phyloP scores from a whole-genome alignment of 2,329 filamentous ascomycete species.

The Aspergillus sp. region DNA sequence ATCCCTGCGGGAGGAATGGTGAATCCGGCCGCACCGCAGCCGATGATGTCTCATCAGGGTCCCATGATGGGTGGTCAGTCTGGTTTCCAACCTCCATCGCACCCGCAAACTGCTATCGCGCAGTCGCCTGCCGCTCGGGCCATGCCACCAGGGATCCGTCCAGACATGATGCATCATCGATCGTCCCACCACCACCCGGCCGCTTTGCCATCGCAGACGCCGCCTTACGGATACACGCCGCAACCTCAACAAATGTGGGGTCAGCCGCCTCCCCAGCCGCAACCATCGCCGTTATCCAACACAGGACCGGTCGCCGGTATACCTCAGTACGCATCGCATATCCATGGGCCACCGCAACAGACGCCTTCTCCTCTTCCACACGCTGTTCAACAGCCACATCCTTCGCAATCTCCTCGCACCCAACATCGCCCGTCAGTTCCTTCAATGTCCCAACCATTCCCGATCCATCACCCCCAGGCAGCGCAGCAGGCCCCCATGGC shows the following conservation, averaged over 20 bases:
- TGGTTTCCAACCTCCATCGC: conserved; percentile 61
- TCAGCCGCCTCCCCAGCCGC: conserved; percentile 56
- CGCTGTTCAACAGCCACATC: conserved; percentile 27
- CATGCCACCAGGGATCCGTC: conserved; percentile 53
- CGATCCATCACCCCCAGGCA: conserved; percentile 29
- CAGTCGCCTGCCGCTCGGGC: conserved; percentile 62
- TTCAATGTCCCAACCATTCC: conserved; percentile 31
- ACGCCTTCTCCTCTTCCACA: conserved; percentile 32
- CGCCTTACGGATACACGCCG: conserved; percentile 46
- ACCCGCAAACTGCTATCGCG: conserved; percentile 62
- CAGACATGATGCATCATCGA: conserved; percentile 58
- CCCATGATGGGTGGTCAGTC: conserved; percentile 45
- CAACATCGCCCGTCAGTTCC: conserved; percentile 29
- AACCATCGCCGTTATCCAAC: conserved; percentile 46
- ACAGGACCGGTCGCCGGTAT: conserved; percentile 33
- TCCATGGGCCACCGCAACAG: conserved; percentile 31
- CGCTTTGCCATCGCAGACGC: conserved; percentile 40
- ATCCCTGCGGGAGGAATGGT: conserved; percentile 26
- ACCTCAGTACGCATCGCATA: conserved; percentile 32
- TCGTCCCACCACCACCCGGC: conserved; percentile 55
- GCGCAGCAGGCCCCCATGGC: conserved; percentile 29
- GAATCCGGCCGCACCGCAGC: conserved; percentile 26
- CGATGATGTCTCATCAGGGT: conserved; percentile 35
- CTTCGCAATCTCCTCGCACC: conserved; percentile 37
- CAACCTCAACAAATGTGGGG: conserved; percentile 63